Evolutionary conservation across 345 rosid genomes (phyloP).

Genomic region (Nasturtium officinale): DNA sequence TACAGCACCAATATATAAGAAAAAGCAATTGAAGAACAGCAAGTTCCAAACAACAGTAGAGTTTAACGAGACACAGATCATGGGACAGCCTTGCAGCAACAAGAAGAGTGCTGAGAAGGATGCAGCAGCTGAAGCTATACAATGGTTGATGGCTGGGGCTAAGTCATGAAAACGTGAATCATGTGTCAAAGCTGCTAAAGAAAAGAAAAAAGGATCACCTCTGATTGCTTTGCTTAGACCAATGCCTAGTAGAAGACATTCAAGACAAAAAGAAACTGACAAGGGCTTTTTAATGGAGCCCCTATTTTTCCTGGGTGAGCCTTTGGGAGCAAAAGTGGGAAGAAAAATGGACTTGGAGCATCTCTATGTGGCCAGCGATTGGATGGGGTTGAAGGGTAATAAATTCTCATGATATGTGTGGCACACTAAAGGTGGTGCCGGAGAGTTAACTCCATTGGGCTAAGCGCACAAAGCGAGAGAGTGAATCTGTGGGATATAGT

Average conservation of each 20-base stretch:
- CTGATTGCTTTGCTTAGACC: conserved; percentile 38
- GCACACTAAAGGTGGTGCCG: conserved; percentile 13
- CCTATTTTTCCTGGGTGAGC: neutral
- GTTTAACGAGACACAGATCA: conserved; percentile 70
- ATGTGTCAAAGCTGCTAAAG: conserved; percentile 73
- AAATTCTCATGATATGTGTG: neutral
- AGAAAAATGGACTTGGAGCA: conserved; percentile 5
- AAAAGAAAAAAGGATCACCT: conserved; percentile 69
- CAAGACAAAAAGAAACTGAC: neutral
- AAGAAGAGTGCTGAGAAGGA: conserved; percentile 96
- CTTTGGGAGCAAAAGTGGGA: conserved; percentile 4
- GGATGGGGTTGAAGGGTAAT: neutral
- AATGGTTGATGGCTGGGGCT: conserved; percentile 69
- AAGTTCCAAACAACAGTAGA: conserved; percentile 76
- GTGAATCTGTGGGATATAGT: neutral
- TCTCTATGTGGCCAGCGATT: conserved; percentile 9
- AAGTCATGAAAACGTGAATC: conserved; percentile 54
- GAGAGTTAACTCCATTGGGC: conserved; percentile 1
- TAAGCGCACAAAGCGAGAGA: conserved; percentile 9
- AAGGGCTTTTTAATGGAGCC: neutral
- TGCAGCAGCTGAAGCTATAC: conserved; percentile 91
- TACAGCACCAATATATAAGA: conserved; percentile 68
- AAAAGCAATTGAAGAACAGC: conserved; percentile 69
- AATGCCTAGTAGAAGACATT: conserved; percentile 16
- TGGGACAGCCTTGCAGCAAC: conserved; percentile 82